A percentile compares a stretch with the other conserved stretches of the same genome.
phyloP scores from a whole-genome alignment of 495 filamentous ascomycete genomes.

The Penicillium salamii region DNA sequence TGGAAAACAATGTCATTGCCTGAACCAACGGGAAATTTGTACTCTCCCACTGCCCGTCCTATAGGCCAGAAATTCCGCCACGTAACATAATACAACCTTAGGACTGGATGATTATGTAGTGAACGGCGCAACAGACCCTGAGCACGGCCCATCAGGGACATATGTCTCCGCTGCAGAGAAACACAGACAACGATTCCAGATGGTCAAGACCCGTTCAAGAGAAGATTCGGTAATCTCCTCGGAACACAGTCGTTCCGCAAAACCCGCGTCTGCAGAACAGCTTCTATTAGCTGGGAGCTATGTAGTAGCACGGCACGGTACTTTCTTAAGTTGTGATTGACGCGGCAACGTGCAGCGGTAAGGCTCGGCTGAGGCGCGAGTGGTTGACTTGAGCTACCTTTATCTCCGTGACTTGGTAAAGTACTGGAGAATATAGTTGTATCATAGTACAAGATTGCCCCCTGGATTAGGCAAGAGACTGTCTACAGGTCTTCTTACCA shows the following conservation, averaged over 20 bases:
- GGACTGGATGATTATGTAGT: conserved; percentile 14
- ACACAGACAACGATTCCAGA: conserved; percentile 14
- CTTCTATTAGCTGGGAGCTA: conserved; percentile 9
- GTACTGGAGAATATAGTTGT: conserved; percentile 18
- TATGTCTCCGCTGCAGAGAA: conserved; percentile 14
- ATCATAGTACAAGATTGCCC: conserved; percentile 6
- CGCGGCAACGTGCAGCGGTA: conserved; percentile 14
- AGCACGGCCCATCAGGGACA: conserved; percentile 19
- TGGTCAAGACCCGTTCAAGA: conserved; percentile 3
- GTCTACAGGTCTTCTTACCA: too few species aligned
- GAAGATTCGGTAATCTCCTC: conserved; percentile 22
- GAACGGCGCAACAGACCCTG: conserved; percentile 12
- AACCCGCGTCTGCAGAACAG: conserved; percentile 3
- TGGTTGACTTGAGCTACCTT: conserved; percentile 16
- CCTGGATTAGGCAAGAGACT: conserved; percentile 18
- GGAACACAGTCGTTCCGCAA: neutral
- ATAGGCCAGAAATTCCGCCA: conserved; percentile 13
- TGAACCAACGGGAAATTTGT: conserved; percentile 4
- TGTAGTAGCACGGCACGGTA: conserved; percentile 10
- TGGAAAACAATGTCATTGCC: conserved; percentile 10
- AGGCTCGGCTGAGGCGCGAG: conserved; percentile 5
- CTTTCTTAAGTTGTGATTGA: too few species aligned
- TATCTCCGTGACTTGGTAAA: conserved; percentile 8
- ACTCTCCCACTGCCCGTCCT: neutral
- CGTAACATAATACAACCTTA: conserved; percentile 13